phyloP scores from a whole-genome alignment of 495 filamentous ascomycete species.

The Xylaria intraflava region DNA sequence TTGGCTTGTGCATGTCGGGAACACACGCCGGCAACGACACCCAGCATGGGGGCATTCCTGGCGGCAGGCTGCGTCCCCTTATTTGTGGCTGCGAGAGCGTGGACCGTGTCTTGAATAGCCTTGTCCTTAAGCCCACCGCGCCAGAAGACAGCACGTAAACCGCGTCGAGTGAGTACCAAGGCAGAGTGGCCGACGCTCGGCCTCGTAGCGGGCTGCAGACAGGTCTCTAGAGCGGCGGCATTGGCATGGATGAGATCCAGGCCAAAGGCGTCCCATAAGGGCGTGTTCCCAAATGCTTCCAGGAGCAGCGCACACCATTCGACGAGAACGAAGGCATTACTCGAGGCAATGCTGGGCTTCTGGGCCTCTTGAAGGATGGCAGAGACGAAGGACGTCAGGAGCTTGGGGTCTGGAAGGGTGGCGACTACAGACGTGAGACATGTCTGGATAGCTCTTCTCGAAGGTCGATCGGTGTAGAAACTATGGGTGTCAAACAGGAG shows the following conservation, averaged over 20 bases:
- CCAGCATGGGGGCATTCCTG: constrained; percentile 70
- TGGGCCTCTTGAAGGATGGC: constrained; percentile 56
- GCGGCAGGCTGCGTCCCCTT: constrained; percentile 55
- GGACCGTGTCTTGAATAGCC: constrained; percentile 56
- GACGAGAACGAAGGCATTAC: constrained; percentile 79
- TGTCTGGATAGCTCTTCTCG: constrained; percentile 70
- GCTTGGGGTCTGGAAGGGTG: constrained; percentile 42
- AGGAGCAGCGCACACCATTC: constrained; percentile 81
- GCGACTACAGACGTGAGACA: constrained; percentile 61
- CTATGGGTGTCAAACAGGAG: constrained; percentile 79
- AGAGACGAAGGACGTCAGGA: constrained; percentile 55
- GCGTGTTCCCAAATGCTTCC: constrained; percentile 48
- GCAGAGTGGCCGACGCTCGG: constrained; percentile 57
- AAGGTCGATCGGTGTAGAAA: constrained; percentile 77
- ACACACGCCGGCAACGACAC: constrained; percentile 79
- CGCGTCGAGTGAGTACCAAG: constrained; percentile 64
- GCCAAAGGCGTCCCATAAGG: constrained; percentile 58
- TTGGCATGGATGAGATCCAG: constrained; percentile 53
- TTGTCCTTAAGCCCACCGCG: constrained; percentile 50
- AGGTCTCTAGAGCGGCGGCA: constrained; percentile 69
- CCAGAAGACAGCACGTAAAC: constrained; percentile 61
- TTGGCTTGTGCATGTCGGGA: constrained; percentile 56
- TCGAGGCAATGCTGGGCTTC: constrained; percentile 67
- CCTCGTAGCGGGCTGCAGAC: constrained; percentile 56
- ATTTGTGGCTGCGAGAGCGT: constrained; percentile 47